A percentile compares a stretch with the other conserved stretches of the same genome.
phyloP scores from a whole-genome alignment of 345 rosid species.

The Isatis tinctoria region DNA sequence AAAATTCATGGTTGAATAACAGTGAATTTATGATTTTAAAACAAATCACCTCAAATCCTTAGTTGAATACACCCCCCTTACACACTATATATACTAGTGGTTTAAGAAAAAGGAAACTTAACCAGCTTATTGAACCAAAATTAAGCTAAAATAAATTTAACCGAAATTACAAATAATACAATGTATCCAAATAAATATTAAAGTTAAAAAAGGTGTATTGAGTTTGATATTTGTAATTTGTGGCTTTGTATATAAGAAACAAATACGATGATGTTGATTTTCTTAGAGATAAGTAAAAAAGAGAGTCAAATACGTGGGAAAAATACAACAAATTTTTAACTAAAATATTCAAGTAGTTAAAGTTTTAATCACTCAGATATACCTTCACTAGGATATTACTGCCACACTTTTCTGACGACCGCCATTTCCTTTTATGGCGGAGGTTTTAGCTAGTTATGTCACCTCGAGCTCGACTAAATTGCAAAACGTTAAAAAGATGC shows the following conservation, averaged over 20 bases:
- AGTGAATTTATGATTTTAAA: too few relatives aligned
- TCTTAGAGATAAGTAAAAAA: background rate
- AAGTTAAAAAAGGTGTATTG: background rate
- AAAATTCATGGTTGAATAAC: too few relatives aligned
- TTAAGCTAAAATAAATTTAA: too few relatives aligned
- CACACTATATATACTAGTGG: too few relatives aligned
- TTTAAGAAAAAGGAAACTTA: too few relatives aligned
- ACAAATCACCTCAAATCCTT: too few relatives aligned
- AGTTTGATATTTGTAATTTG: background rate
- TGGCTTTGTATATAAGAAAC: background rate
- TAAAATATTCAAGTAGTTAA: background rate
- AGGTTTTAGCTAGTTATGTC: background rate
- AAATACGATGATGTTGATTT: background rate
- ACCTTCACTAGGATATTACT: conserved; percentile 3
- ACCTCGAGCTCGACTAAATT: background rate
- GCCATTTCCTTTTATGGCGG: conserved; percentile 2
- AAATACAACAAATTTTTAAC: background rate
- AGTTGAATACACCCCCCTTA: too few relatives aligned
- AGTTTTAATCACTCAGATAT: background rate
- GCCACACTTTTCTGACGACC: background rate
- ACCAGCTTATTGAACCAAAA: too few relatives aligned
- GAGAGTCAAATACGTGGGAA: background rate
- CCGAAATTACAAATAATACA: too few relatives aligned
- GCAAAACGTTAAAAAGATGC: background rate
- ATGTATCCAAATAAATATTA: too few relatives aligned